These are phyloP conservation scores for Chaetomium sp. DNA, from an alignment of 2,329 filamentous ascomycete species.

Conservation along the genomic window DNA sequence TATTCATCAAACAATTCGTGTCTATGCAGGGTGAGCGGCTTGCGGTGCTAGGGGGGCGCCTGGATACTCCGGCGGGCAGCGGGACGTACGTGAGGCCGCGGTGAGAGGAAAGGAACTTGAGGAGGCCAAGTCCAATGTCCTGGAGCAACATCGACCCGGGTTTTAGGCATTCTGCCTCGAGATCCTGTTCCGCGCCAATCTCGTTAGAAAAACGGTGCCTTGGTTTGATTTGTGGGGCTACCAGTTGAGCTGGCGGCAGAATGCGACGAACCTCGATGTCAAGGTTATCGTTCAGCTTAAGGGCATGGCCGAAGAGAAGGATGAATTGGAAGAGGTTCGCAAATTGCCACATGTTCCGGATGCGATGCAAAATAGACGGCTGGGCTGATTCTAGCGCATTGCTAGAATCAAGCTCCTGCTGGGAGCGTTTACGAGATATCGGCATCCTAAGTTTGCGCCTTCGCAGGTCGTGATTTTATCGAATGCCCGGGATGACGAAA, in stretches of 20 bases:
- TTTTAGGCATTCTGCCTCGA: slow-evolving; percentile 84
- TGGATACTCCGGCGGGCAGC: too few relatives aligned
- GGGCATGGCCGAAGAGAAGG: slow-evolving; percentile 76
- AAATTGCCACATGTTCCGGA: slow-evolving; percentile 94
- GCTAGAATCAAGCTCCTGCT: slow-evolving; percentile 37
- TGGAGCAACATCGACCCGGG: slow-evolving; percentile 67
- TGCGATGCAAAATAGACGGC: slow-evolving; percentile 49
- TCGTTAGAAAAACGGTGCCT: slow-evolving; percentile 4
- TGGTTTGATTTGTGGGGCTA: background rate
- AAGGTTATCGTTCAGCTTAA: slow-evolving; percentile 84
- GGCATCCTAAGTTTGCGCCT: slow-evolving; percentile 31
- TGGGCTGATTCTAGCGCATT: slow-evolving; percentile 25
- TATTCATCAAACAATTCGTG: slow-evolving; percentile 90
- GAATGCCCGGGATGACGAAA: background rate
- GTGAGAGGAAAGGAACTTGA: slow-evolving; percentile 92
- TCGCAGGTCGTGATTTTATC: background rate
- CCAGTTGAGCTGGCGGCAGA: background rate
- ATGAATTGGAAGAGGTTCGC: slow-evolving; percentile 92
- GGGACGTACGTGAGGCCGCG: slow-evolving; percentile 75
- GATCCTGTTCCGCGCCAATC: slow-evolving; percentile 50
- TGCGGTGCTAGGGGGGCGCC: background rate
- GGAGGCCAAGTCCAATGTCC: slow-evolving; percentile 75
- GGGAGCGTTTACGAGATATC: slow-evolving; percentile 42
- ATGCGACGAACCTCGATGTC: slow-evolving; percentile 69
- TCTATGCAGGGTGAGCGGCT: slow-evolving; percentile 41